These are phyloP conservation scores for Metschnikowia vanudenii DNA, from an alignment of 805 yeast genomes.

Conservation along the genomic window DNA sequence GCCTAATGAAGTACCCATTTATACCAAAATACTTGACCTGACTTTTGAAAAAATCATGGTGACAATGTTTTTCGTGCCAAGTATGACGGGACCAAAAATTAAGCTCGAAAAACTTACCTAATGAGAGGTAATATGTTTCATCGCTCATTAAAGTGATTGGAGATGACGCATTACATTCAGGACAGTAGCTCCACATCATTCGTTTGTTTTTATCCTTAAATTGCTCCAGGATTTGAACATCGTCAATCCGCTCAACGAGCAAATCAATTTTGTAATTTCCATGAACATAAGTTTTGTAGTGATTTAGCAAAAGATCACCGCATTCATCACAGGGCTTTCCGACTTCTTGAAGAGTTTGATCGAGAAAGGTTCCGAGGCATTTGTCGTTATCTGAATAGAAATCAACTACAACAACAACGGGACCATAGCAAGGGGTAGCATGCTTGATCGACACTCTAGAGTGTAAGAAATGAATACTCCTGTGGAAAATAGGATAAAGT, in stretches of 20 bases:
- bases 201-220: constrained; percentile 49
- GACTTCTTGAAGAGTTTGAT: constrained; percentile 70
- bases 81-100: constrained; percentile 62
- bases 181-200: constrained; percentile 90
- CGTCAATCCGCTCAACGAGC: constrained; percentile 53
- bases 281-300: constrained; percentile 84
- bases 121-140: constrained; percentile 83
- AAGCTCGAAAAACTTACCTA: constrained; percentile 89
- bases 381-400: constrained; percentile 90
- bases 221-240: constrained; percentile 21
- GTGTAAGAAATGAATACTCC: constrained; percentile 71
- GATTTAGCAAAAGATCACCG: constrained; percentile 66
- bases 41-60: constrained; percentile 76
- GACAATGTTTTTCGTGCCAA: constrained; percentile 50
- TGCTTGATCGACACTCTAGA: constrained; percentile 80
- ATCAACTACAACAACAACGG: constrained; percentile 78
- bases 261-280: constrained; percentile 82
- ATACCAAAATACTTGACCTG: constrained; percentile 84
- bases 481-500: constrained; percentile 56
- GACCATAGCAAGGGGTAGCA: constrained; percentile 92
- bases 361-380: constrained; percentile 85
- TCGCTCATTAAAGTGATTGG: constrained; percentile 83
- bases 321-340: constrained; percentile 75
- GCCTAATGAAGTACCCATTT: constrained; percentile 71
- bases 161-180: constrained; percentile 68